These are phyloP conservation scores for Entomortierella beljakovae DNA, from an alignment of 192 early-diverging fungal species.

Conservation along the genomic window DNA sequence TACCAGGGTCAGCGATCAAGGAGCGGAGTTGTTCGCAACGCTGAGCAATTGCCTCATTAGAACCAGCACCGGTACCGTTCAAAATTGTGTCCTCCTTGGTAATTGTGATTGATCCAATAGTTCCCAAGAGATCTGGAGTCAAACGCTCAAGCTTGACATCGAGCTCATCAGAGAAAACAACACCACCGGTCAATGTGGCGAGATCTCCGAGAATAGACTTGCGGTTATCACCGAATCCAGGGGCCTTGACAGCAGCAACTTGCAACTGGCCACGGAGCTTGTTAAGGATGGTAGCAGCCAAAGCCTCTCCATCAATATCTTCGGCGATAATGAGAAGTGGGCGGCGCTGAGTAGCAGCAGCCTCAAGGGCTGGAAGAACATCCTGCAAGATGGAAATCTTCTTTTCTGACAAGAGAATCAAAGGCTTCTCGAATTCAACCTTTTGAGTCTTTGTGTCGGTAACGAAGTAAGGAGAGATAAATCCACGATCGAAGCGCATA, in stretches of 20 bases:
- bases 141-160: slow-evolving; percentile 97
- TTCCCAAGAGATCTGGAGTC: slow-evolving; percentile 91
- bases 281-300: slow-evolving; percentile 99
- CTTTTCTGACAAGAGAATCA: slow-evolving; percentile 98
- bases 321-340: slow-evolving; percentile 98
- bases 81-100: slow-evolving; percentile 99
- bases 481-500: slow-evolving; percentile 99
- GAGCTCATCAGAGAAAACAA: slow-evolving; percentile 97
- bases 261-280: slow-evolving; percentile 99
- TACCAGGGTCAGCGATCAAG: slow-evolving; percentile 81
- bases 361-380: slow-evolving; percentile 95
- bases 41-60: slow-evolving; percentile 89
- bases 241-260: slow-evolving; percentile 98
- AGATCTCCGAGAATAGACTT: slow-evolving; percentile 98
- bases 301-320: slow-evolving; percentile 99
- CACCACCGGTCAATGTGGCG: slow-evolving; percentile 95
- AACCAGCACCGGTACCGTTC: slow-evolving; percentile 91
- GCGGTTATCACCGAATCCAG: slow-evolving; percentile 99
- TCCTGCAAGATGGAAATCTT: slow-evolving; percentile 98
- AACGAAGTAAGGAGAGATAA: slow-evolving; percentile 99
- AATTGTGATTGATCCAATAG: slow-evolving; percentile 88
- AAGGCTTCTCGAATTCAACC: slow-evolving; percentile 99
- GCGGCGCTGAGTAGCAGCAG: slow-evolving; percentile 93
- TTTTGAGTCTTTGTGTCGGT: slow-evolving; percentile 98
- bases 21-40: slow-evolving; percentile 98